Evolutionary conservation across 495 filamentous ascomycete species (phyloP), one percentile per base, ranked within the genome.

Genomic region (Penicillium pulvis): DNA sequence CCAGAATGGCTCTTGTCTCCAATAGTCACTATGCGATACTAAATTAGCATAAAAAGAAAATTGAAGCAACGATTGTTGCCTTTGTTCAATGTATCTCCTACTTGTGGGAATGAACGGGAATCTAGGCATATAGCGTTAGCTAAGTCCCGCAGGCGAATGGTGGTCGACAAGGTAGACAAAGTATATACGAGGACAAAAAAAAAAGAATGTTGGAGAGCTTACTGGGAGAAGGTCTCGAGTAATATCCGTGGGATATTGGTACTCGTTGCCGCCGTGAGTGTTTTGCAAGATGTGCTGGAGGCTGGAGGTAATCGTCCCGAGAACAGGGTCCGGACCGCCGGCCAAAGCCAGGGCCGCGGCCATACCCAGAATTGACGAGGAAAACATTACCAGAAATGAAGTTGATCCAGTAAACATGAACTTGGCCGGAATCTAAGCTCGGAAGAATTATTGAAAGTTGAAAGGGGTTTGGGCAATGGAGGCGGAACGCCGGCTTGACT

Each of bases 1-100:
- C 54, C 79, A 83, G 45, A 82, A 77, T 26, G 80, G 81, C 4
- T 81, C 66, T 51, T 79, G 68, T 42, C 77, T 66, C 77, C 77
- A 79, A 42, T 79, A 79, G 49, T 79, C 77, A 64, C 75, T 78
- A 47, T 36, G 8, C 20, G 10, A 45, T 11, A 24, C 31, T 6
- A 10, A 30, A 26, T 36, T 17, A 33, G 35, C 35, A 35, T 33
- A 33, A 12, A 10, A 4, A 31, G 6, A 12, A 16, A 39, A 39
- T 39, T 12, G n/a, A 41, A 33, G 24, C 11, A 43, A 7, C 9
- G 33, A 10, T 33, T 39, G 23, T 35, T 17, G 10, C 11, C 16
- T n/a, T n/a, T 31, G 3, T 28, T 42, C 1, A 31, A 14, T 20
- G 17, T 12, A 36, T 6, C 6, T 51, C 71, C 57, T 66, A 78